Evolutionary conservation across 2,329 filamentous ascomycete genomes (phyloP).

Genomic region (Leptoxyphium fumago): DNA sequence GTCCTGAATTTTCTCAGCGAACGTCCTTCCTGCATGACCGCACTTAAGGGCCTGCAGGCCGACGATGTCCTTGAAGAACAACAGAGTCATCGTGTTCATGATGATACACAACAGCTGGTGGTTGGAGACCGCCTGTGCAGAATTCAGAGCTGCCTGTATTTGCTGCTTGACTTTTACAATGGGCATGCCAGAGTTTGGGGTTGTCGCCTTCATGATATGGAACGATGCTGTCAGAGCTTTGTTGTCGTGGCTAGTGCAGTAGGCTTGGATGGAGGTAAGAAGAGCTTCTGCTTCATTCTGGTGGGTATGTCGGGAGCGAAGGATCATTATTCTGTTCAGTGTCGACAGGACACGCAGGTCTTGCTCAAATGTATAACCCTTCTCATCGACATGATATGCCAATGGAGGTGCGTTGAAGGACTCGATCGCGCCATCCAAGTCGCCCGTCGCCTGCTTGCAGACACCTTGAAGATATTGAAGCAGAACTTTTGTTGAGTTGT

Average conservation of each 20-base stretch:
- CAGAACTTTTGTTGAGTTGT: conserved; percentile 26
- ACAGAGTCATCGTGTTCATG: conserved; percentile 69
- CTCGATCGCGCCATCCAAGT: conserved; percentile 51
- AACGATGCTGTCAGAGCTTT: conserved; percentile 64
- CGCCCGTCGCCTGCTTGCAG: conserved; percentile 62
- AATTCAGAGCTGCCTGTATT: conserved; percentile 57
- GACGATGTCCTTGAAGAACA: conserved; percentile 69
- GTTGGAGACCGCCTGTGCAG: conserved; percentile 56
- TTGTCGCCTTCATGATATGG: conserved; percentile 54
- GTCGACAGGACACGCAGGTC: conserved; percentile 33
- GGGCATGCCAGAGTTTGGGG: conserved; percentile 35
- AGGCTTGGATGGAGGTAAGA: conserved; percentile 49
- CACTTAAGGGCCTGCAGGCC: conserved; percentile 44
- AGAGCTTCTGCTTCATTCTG: conserved; percentile 45
- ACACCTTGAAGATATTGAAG: conserved; percentile 54
- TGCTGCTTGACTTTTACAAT: conserved; percentile 67
- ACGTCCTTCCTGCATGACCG: conserved; percentile 32
- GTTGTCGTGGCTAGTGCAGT: conserved; percentile 56
- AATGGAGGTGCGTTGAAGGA: conserved; percentile 52
- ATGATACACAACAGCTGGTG: conserved; percentile 69
- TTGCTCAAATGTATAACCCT: conserved; percentile 14
- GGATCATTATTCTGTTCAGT: conserved; percentile 34
- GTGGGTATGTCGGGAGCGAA: conserved; percentile 22
- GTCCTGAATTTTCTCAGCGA: conserved; percentile 37
- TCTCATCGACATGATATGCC: conserved; percentile 25